phyloP scores from a whole-genome alignment of 371 early-diverging fungal species.

The Mortierella sp. region DNA sequence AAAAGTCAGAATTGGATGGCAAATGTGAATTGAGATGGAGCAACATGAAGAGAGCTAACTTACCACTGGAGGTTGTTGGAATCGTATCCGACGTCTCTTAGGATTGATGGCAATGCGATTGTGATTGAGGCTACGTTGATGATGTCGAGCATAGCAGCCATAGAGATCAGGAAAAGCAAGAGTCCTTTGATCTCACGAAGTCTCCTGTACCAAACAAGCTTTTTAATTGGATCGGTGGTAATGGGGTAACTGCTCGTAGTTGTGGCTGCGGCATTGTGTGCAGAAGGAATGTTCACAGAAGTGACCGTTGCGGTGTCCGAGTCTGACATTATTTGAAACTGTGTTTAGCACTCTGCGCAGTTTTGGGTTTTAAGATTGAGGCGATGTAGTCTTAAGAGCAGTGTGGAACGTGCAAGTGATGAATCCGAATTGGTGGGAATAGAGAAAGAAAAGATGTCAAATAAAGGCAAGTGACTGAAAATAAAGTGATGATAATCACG shows the following conservation, averaged over 20 bases:
- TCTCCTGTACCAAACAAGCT: slow-evolving; percentile 34
- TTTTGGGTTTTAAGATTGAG: no score
- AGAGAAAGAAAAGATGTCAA: no score
- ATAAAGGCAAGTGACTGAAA: no score
- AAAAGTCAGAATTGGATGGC: background rate
- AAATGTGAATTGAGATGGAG: background rate
- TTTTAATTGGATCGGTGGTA: background rate
- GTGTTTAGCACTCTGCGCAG: background rate
- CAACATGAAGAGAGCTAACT: background rate
- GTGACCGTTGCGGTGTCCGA: background rate
- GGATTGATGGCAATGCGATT: slow-evolving; percentile 53
- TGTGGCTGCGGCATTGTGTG: background rate
- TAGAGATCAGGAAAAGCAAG: slow-evolving; percentile 29
- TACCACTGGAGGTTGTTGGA: slow-evolving; percentile 51
- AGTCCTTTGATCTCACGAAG: slow-evolving; percentile 23
- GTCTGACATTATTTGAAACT: background rate
- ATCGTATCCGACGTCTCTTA: slow-evolving; percentile 34
- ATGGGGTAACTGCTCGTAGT: background rate
- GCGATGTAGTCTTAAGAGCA: no score
- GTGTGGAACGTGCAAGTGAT: no score
- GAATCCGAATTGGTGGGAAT: no score
- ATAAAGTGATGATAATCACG: no score
- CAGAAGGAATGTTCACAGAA: background rate
- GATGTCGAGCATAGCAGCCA: slow-evolving; percentile 48
- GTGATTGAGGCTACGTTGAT: slow-evolving; percentile 56